Base-by-base conservation (phyloP, 345 rosid species). In the Clarkia xantiana region DNA sequence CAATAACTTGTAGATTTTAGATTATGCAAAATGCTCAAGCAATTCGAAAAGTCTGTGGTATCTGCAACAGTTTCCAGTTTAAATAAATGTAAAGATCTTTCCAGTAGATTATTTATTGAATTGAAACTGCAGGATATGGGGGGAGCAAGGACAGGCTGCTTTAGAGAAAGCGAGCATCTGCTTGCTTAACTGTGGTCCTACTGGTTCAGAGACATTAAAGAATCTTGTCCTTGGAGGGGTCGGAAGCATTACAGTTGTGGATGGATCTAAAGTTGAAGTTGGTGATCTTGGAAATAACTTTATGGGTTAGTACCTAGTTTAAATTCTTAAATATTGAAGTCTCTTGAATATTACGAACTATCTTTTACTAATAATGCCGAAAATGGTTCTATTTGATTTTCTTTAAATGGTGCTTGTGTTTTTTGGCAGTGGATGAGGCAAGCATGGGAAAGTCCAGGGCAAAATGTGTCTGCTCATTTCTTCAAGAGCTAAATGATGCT, bases 211-310 rank as follows among this genome's bases (percentile, higher is more conserved):
- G 72, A 86, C 96, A 2, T 60, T 91, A 64, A 91, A 91, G 61
- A 91, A 91, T 69, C 84, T 91, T 58, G 98, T 91, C 44, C 98
- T 91, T 44, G 96, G 94, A 51, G 96, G 98, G 40, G 77, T 91
- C 58, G 98, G 98, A 17, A 83, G 93, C 46, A 81, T 91, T 62
- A 83, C 96, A 8, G 65, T 91, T 22, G 79, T 91, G 48, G 98
- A 91, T 75, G 98, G 98, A 59, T 86, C 96, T 8, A 77, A 67
- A 64, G 96, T 91, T 57, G 84, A 76, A 66, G 45, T 65, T n/a
- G 84, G 93, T 10, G 98, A 83, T 70, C 94, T 86, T 40, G 98
- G 98, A 50, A 91, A 91, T 70, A 91, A 91, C 67, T 91, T 81
- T 67, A 81, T 91, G 96, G 79, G 98, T 85, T 67, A 49, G 68